Evolutionary conservation across 768 basidiomycete species (phyloP), one percentile per base, ranked within the genome.

Genomic region (Termitomyces sp.): DNA sequence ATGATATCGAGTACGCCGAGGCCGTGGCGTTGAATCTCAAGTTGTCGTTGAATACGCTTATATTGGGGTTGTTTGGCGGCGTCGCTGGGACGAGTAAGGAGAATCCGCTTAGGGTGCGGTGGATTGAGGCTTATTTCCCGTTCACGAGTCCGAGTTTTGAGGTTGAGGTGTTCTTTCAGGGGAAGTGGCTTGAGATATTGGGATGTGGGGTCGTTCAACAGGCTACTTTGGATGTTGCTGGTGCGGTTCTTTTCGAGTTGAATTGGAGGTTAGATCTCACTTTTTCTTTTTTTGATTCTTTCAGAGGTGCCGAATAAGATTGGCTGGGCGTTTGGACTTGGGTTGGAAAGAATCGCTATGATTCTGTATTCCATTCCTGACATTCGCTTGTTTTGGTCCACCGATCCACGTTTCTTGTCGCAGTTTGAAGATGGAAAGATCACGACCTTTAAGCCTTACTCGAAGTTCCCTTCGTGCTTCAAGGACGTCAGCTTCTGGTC

Each of bases 61-160:
- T 99, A 65, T 79, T 95, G 57, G 80, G 82, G 57, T 77, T 99
- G 32, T 98, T 98, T 72, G 91, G 91, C 4, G 81, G 79, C 9
- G 79, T 72, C 11, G 79, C 77, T 17, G 83, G 77, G 11, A 77
- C 78, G 32, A 79, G 74, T 29, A 77, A 77, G 17, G 78, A 82
- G 42, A 84, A 91, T 54, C 96, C 97, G 31, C 78, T 99, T 63
- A 81, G 85, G 64, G 90, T 99, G 32, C 81, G 97, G 25, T 99
- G 97, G 97, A 98, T 98, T 65, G 94, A 98, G 71, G 94, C 96
- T 2, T 93, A 91, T 69, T 98, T 99, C 76, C 97, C 97, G 1
- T 99, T 96, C 81, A 99, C 97, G 59, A 91, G 88, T 62, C 97
- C 97, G 9, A 97, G 95, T 71, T 99, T 92, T 70, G 96, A 99